Base-by-base conservation (phyloP, 2,329 filamentous ascomycete species). In the Talaromyces albobiverticillius region DNA sequence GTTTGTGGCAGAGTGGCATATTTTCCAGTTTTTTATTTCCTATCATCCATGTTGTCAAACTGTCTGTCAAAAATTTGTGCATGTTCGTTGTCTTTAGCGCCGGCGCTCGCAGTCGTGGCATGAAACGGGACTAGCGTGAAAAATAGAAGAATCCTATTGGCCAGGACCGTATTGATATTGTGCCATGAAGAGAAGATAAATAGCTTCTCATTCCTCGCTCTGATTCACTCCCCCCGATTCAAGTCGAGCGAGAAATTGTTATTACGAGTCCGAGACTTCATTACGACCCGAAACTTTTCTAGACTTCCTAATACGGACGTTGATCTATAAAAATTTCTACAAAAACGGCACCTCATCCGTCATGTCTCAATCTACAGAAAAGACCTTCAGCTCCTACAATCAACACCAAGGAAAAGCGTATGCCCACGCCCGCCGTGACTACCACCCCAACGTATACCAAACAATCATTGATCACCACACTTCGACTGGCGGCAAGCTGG, bases 391-490 rank as follows among this genome's bases (percentile, higher is more conserved):
- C 29, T 32, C 55, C 13, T 64, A 61, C 56, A 60, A 43, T 6
- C 29, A 53, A 31, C 42, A 56, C 5, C 60, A 64, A 56, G 62
- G 62, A 32, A 47, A 57, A 3, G 76, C 67, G 38, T 54, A 68
- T 5, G 62, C 71, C 3, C 73, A 81, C 59, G 77, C 75, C 22
- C 59, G 69, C 3, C 58, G 61, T 2, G 83, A 83, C 51, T 83
- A 83, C 61, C 68, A 76, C 45, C 62, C 70, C 0, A 63, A 59
- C 3, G 62, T 84, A 14, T 82, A 80, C 64, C 56, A 77, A 8
- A 60, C 61, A 32, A 69, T 84, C 53, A 49, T 79, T 2, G 60
- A 73, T 18, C 69, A 77, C 48, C 82, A 85, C 58, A 64, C 59
- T 1, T 67, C 73, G 1, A 76, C 72, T 0, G 76, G 76, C 16